These are phyloP conservation scores for Maudiozyma pseudohumilis DNA, from an alignment of 805 yeast genomes.

Conservation along the genomic window DNA sequence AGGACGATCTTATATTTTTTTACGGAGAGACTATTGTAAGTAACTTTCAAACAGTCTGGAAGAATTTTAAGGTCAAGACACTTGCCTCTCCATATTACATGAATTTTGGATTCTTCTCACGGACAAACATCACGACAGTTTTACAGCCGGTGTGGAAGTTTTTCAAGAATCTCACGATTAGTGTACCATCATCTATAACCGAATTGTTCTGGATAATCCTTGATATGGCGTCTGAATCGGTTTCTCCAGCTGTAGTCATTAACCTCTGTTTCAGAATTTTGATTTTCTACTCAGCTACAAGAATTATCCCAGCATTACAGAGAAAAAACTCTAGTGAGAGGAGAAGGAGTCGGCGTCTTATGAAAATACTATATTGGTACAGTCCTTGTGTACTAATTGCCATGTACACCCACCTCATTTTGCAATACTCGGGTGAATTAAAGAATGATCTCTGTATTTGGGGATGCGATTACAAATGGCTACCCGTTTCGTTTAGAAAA, in stretches of 20 bases:
- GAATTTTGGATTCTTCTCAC: constrained; percentile 1
- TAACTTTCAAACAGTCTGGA: constrained; percentile 22
- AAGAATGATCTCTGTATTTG: constrained; percentile 53
- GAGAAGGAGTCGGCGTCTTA: constrained; percentile 27
- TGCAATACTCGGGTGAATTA: constrained; percentile 75
- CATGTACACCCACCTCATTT: constrained; percentile 86
- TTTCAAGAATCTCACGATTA: constrained; percentile 21
- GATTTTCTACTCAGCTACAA: constrained; percentile 85
- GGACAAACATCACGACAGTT: constrained; percentile 8
- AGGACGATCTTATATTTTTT: constrained; percentile 26
- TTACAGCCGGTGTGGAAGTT: constrained; percentile 24
- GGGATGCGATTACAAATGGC: constrained; percentile 33
- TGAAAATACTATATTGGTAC: constrained; percentile 66
- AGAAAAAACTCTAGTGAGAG: constrained; percentile 20
- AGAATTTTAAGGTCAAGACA: constrained; percentile 17
- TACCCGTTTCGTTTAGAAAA: constrained; percentile 6
- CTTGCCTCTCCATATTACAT: background rate
- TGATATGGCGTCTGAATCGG: constrained; percentile 44
- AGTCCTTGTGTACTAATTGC: constrained; percentile 93
- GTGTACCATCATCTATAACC: constrained; percentile 25
- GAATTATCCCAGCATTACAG: constrained; percentile 76
- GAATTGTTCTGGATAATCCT: constrained; percentile 28
- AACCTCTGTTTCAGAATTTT: constrained; percentile 78
- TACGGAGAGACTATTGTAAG: constrained; percentile 23
- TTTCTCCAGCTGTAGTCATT: constrained; percentile 71